Percentiles rank a stretch among this genome's conserved stretches.
These are phyloP conservation scores for Helicostylum pulchrum DNA, from an alignment of 192 early-diverging fungal species.

Conservation along the genomic window DNA sequence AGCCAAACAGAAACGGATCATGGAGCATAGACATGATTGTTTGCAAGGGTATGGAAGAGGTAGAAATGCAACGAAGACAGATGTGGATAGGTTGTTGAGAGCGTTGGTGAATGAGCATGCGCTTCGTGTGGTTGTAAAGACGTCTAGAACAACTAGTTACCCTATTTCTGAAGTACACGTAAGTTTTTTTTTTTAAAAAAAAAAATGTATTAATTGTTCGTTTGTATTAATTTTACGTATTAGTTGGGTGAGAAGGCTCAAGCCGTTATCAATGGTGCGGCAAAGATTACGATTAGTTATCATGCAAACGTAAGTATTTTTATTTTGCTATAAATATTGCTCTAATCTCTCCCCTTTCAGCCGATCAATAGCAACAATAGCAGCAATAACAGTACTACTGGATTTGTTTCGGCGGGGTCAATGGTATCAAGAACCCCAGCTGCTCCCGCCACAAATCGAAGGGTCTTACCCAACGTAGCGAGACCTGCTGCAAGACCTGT, in stretches of 20 bases:
- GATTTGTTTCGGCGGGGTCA: background rate
- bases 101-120: constrained; percentile 46
- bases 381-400: background rate
- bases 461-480: background rate
- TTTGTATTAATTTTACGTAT: background rate
- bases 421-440: background rate
- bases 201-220: background rate
- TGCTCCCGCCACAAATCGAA: background rate
- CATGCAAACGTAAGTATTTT: background rate
- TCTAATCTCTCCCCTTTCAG: too few relatives aligned
- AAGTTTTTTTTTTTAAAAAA: background rate
- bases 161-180: background rate
- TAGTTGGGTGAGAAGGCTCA: background rate
- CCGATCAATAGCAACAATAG: too few relatives aligned
- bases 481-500: background rate
- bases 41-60: constrained; percentile 58
- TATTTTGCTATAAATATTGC: too few relatives aligned
- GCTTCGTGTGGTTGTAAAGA: background rate
- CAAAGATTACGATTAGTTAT: background rate
- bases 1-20: constrained; percentile 50
- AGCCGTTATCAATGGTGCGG: background rate
- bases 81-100: constrained; percentile 72
- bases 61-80: constrained; percentile 47
- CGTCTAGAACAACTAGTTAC: background rate
- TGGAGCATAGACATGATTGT: constrained; percentile 46